These are phyloP conservation scores for Fusarium siculi DNA, from an alignment of 2,329 filamentous ascomycete species.

Conservation along the genomic window DNA sequence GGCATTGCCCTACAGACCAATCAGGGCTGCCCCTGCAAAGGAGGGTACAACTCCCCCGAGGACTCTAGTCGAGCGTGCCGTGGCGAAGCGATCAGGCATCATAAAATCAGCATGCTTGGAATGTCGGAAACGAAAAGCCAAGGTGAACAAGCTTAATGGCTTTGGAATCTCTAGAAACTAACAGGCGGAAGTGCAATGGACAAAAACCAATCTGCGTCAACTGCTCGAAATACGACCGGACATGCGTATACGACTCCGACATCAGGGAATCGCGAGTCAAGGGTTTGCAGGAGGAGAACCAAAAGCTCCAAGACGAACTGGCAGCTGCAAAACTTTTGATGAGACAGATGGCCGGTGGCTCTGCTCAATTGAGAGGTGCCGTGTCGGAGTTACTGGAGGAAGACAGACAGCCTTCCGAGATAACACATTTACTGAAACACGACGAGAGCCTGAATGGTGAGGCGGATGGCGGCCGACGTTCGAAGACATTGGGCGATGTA, in stretches of 20 bases:
- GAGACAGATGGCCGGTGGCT: neutral
- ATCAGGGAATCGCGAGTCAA: neutral
- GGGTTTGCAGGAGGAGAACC: neutral
- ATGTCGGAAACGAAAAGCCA: constrained; percentile 7
- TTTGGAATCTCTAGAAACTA: too few relatives aligned
- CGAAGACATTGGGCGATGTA: too few relatives aligned
- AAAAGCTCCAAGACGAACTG: neutral
- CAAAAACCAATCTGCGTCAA: neutral
- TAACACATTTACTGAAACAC: neutral
- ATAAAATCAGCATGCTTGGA: constrained; percentile 15
- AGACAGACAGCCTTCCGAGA: neutral
- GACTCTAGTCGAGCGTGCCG: neutral
- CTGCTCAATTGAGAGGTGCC: neutral
- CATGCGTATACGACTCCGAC: constrained; percentile 17
- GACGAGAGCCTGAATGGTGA: too few relatives aligned
- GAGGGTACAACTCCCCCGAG: neutral
- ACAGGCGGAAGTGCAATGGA: neutral
- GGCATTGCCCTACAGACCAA: neutral
- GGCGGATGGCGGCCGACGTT: fast-evolving
- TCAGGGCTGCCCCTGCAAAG: neutral
- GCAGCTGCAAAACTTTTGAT: neutral
- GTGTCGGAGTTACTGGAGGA: neutral
- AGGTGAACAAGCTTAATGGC: neutral
- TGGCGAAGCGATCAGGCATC: neutral
- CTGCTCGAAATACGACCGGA: neutral